These are phyloP conservation scores for Stemphylium vesicarium DNA, from an alignment of 2,329 filamentous ascomycete genomes.

Conservation along the genomic window DNA sequence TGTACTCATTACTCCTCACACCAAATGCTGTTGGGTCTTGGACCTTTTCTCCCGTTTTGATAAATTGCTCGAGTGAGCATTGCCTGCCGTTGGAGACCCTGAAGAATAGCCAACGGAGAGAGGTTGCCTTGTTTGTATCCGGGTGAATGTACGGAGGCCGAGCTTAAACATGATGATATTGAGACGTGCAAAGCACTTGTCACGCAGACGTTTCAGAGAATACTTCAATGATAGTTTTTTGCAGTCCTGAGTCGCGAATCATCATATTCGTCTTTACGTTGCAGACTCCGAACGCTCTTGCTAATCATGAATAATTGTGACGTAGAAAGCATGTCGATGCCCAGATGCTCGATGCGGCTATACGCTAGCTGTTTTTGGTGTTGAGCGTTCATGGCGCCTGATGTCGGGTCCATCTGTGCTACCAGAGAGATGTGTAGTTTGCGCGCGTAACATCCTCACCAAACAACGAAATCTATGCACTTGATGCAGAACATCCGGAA, in stretches of 20 bases:
- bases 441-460: neutral
- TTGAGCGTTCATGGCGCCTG: neutral
- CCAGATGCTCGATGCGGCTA: neutral
- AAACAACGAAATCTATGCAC: neutral
- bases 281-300: neutral
- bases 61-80: too few species aligned
- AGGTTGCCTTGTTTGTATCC: too few species aligned
- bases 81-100: too few species aligned
- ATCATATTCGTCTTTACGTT: too few species aligned
- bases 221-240: neutral
- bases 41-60: too few species aligned
- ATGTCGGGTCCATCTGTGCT: neutral
- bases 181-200: too few species aligned
- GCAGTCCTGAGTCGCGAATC: too few species aligned
- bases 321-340: neutral
- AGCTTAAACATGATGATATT: too few species aligned
- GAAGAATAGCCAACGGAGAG: too few species aligned
- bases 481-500: neutral
- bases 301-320: neutral
- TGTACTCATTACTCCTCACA: conserved; percentile 11
- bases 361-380: neutral
- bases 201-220: neutral
- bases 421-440: too few species aligned
- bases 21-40: conserved; percentile 8
- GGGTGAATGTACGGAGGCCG: too few species aligned